These are phyloP conservation scores for Phlegmacium glaucopus DNA, from an alignment of 768 basidiomycete species.

Conservation along the genomic window DNA sequence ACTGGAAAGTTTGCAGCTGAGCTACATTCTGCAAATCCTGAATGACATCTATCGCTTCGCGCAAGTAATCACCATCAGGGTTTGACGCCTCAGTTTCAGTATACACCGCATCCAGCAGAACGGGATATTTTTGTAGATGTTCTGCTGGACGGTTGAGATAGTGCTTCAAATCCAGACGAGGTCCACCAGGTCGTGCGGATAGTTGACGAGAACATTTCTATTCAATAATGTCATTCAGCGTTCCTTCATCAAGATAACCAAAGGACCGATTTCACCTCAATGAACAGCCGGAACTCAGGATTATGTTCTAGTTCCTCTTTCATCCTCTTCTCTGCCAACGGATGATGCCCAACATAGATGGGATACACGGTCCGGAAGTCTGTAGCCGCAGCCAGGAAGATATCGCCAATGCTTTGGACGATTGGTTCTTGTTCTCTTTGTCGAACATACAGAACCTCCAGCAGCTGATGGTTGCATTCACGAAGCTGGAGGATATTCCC, in stretches of 20 bases:
- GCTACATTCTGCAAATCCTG: slow-evolving; percentile 77
- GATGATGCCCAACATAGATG: slow-evolving; percentile 80
- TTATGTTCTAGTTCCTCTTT: slow-evolving; percentile 86
- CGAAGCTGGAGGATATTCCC: slow-evolving; percentile 83
- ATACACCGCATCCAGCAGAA: slow-evolving; percentile 81
- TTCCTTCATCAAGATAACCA: background rate
- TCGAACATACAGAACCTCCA: slow-evolving; percentile 84
- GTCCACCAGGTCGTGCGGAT: slow-evolving; percentile 34
- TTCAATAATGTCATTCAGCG: background rate
- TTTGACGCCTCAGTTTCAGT: slow-evolving; percentile 78
- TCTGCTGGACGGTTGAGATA: slow-evolving; percentile 78
- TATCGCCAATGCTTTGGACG: slow-evolving; percentile 83
- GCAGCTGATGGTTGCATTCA: slow-evolving; percentile 71
- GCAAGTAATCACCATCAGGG: slow-evolving; percentile 79
- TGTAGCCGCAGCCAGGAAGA: slow-evolving; percentile 82
- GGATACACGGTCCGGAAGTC: slow-evolving; percentile 88
- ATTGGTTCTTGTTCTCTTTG: slow-evolving; percentile 84
- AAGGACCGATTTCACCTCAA: slow-evolving; percentile 54
- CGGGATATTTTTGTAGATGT: slow-evolving; percentile 85
- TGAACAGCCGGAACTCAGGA: slow-evolving; percentile 75
- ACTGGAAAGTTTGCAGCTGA: slow-evolving; percentile 86
- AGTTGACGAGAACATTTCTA: slow-evolving; percentile 46
- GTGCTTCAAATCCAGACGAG: slow-evolving; percentile 66
- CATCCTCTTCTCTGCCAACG: slow-evolving; percentile 80
- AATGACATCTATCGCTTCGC: slow-evolving; percentile 78